Conservation (phyloP, 768 basidiomycete genomes). For the Psilocybe tampanensis region DNA sequence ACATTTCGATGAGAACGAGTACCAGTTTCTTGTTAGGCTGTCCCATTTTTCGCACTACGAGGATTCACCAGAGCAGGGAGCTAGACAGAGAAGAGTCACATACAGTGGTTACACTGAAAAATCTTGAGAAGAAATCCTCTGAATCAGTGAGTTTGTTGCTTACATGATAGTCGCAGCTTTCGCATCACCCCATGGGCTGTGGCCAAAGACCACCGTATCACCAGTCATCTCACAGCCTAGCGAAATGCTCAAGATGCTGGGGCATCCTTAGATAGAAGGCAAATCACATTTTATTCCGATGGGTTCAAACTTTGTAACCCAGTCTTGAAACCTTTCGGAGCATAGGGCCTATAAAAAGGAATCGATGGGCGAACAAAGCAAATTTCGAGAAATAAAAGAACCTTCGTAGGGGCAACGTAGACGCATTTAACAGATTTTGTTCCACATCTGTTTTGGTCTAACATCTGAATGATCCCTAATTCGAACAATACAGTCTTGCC, state of each 20-base stretch:
- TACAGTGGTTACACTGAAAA: conserved; percentile 75
- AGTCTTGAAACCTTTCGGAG: conserved; percentile 81
- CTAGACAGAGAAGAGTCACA: conserved; percentile 15
- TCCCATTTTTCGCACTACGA: conserved; percentile 95
- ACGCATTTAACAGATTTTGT: conserved; percentile 64
- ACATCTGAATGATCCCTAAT: conserved; percentile 79
- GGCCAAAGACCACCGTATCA: conserved; percentile 74
- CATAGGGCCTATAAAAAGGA: conserved; percentile 71
- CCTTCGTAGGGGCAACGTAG: conserved; percentile 95
- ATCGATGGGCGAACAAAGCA: neutral
- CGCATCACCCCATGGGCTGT: conserved; percentile 72
- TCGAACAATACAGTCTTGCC: conserved; percentile 98
- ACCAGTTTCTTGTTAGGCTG: conserved; percentile 89
- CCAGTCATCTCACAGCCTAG: conserved; percentile 91
- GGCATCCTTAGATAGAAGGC: neutral
- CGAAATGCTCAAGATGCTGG: neutral
- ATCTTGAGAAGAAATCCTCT: conserved; percentile 7
- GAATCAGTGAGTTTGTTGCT: no score
- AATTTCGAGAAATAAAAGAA: conserved; percentile 22
- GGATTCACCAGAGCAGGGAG: neutral
- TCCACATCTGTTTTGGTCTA: conserved; percentile 43
- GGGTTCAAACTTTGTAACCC: conserved; percentile 77
- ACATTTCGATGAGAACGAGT: neutral
- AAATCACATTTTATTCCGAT: conserved; percentile 73
- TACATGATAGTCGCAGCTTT: conserved; percentile 81